phyloP scores from a whole-genome alignment of 1,139 yeast genomes.

The Kurtzmaniella natalensis region DNA sequence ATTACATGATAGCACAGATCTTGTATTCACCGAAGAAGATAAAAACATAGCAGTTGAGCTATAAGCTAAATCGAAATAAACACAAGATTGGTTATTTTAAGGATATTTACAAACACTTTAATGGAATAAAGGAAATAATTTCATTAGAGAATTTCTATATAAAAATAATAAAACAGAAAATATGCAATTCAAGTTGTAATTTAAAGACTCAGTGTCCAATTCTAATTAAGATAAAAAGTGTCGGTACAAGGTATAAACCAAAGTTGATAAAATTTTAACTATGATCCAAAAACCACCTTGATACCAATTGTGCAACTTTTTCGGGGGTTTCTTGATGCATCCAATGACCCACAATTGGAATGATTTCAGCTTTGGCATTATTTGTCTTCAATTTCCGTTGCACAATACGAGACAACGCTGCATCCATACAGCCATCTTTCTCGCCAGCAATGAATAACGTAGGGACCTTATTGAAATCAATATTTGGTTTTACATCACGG shows the following conservation, averaged over 20 bases:
- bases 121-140: too few species aligned
- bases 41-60: not conserved
- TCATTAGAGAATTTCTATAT: too few species aligned
- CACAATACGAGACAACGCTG: constrained; percentile 24
- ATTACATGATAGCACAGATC: not conserved
- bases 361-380: constrained; percentile 25
- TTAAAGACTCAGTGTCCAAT: too few species aligned
- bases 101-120: too few species aligned
- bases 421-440: constrained; percentile 38
- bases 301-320: constrained; percentile 22
- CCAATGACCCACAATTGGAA: constrained; percentile 37
- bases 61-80: too few species aligned
- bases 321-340: constrained; percentile 39
- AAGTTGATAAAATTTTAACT: constrained; percentile 1
- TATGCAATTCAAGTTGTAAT: too few species aligned
- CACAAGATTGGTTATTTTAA: too few species aligned
- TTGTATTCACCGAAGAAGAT: not conserved
- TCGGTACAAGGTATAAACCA: too few species aligned
- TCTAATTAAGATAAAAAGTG: too few species aligned
- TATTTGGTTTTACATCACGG: constrained; percentile 20
- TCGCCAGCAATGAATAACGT: constrained; percentile 35
- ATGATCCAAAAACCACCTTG: constrained; percentile 23
- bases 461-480: constrained; percentile 39
- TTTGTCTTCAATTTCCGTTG: constrained; percentile 16
- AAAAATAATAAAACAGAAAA: too few species aligned